phyloP scores from a whole-genome alignment of 305 asterid genomes.

The Fraxinus ornus region DNA sequence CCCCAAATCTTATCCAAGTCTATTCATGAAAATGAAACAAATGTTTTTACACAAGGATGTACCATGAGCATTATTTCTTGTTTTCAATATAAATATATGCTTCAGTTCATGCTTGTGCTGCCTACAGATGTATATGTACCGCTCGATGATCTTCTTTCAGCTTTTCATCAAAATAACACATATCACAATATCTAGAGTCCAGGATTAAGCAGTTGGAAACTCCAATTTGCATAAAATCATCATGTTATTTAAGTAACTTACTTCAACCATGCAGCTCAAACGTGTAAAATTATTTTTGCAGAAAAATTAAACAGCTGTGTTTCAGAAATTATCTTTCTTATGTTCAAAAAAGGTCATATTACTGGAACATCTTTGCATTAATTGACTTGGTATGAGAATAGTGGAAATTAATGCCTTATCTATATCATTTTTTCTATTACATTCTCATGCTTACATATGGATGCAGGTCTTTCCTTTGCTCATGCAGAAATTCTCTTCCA shows the following conservation, averaged over 20 bases:
- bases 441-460: constrained; percentile 18
- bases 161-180: neutral
- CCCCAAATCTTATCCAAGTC: neutral
- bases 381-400: neutral
- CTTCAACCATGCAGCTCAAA: constrained; percentile 6
- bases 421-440: neutral
- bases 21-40: neutral
- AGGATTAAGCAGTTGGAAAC: constrained; percentile 5
- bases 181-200: neutral
- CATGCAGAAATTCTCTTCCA: constrained; percentile 48
- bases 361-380: constrained; percentile 4
- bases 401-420: neutral
- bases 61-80: neutral
- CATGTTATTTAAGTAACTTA: constrained; percentile 1
- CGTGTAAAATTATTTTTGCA: neutral
- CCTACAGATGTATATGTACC: neutral
- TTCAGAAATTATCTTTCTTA: neutral
- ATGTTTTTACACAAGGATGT: neutral
- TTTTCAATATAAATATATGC: neutral
- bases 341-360: neutral
- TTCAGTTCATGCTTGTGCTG: neutral
- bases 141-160: neutral
- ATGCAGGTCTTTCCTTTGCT: constrained; percentile 78
- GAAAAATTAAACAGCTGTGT: neutral
- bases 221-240: constrained; percentile 9